These are phyloP conservation scores for Mycosphaerella sp. DNA, from an alignment of 2,329 filamentous ascomycete genomes.

Conservation along the genomic window DNA sequence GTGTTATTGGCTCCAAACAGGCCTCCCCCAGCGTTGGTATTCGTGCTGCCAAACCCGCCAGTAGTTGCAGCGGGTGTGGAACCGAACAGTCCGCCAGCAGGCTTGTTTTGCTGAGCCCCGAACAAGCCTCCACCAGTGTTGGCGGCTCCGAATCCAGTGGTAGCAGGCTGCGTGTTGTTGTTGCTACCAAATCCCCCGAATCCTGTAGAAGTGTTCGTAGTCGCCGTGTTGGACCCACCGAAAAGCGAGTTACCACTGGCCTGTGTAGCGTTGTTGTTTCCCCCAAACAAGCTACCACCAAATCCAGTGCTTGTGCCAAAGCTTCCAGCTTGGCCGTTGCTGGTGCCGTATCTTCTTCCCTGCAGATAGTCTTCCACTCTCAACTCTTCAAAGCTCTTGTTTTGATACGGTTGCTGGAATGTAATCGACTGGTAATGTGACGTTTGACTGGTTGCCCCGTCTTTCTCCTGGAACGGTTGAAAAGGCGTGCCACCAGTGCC, in stretches of 20 bases:
- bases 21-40: conserved; percentile 15
- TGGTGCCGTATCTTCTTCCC: conserved; percentile 76
- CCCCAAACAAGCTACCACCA: conserved; percentile 37
- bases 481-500: conserved; percentile 65
- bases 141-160: conserved; percentile 33
- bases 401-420: conserved; percentile 74
- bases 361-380: conserved; percentile 77
- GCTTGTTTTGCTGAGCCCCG: conserved; percentile 27
- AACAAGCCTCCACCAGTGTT: conserved; percentile 31
- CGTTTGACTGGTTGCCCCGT: conserved; percentile 53
- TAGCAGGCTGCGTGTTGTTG: conserved; percentile 30
- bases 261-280: conserved; percentile 29
- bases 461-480: conserved; percentile 65
- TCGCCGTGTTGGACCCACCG: conserved; percentile 31
- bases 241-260: conserved; percentile 33
- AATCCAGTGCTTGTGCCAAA: conserved; percentile 64
- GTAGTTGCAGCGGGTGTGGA: conserved; percentile 13
- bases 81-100: conserved; percentile 25
- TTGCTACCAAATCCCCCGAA: conserved; percentile 43
- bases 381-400: conserved; percentile 73
- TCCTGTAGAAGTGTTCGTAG: conserved; percentile 29
- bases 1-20: conserved; percentile 22
- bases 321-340: conserved; percentile 70
- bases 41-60: conserved; percentile 22
- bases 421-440: conserved; percentile 72